Conservation (phyloP, 108 stramenopile species). For the Halocafeteria seosinensis region DNA sequence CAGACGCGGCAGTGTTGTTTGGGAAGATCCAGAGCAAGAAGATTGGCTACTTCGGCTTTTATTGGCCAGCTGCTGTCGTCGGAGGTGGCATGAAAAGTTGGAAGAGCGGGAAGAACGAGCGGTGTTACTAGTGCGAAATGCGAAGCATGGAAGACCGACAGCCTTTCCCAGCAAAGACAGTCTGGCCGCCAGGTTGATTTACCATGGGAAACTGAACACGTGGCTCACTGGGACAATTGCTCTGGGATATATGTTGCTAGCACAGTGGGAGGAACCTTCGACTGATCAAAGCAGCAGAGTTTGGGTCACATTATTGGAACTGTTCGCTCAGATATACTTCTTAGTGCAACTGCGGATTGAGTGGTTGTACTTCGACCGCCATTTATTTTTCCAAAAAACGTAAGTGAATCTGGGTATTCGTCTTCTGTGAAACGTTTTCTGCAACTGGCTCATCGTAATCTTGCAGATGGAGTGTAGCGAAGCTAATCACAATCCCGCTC, state of each 20-base stretch:
- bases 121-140: background rate
- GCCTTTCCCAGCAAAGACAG: background rate
- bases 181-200: background rate
- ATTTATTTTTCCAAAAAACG: background rate
- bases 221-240: background rate
- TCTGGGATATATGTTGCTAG: background rate
- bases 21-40: too few species aligned
- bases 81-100: too few species aligned
- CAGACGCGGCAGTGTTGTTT: too few species aligned
- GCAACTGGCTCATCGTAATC: too few species aligned
- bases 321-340: background rate
- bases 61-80: too few species aligned
- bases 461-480: background rate
- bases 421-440: too few species aligned
- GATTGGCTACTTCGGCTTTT: too few species aligned
- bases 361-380: background rate
- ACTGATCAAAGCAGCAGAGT: too few species aligned
- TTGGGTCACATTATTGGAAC: too few species aligned
- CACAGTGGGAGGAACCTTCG: background rate
- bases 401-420: too few species aligned
- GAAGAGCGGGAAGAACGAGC: too few species aligned
- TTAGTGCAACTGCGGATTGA: background rate
- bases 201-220: background rate
- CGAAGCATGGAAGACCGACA: background rate
- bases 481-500: background rate